Conservation (phyloP, 1,139 yeast genomes). For the Yamadazyma sp. region DNA sequence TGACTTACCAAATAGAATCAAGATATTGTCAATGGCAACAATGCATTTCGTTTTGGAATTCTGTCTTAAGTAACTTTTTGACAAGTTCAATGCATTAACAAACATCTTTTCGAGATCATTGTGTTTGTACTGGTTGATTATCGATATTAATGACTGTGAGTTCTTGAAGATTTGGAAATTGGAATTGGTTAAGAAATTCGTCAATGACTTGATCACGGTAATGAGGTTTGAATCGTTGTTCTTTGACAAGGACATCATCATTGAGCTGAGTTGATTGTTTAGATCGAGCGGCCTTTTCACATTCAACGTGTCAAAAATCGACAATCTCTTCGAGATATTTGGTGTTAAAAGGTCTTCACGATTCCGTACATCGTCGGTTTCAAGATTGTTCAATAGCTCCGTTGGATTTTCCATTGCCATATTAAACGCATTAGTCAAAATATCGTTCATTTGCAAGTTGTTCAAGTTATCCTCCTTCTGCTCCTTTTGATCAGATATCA, state of each 20-base stretch:
- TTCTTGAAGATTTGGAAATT: slow-evolving; percentile 18
- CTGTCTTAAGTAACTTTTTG: slow-evolving; percentile 34
- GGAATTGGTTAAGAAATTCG: slow-evolving; percentile 34
- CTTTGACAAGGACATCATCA: slow-evolving; percentile 25
- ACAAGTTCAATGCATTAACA: slow-evolving; percentile 36
- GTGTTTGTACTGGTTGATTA: slow-evolving; percentile 23
- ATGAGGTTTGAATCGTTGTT: slow-evolving; percentile 32
- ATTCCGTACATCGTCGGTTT: slow-evolving; percentile 27
- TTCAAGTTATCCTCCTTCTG: slow-evolving; percentile 47
- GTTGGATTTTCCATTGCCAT: slow-evolving; percentile 71
- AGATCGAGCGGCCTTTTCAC: slow-evolving; percentile 12
- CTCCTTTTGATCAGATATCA: slow-evolving; percentile 21
- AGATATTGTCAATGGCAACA: slow-evolving; percentile 16
- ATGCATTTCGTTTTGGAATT: slow-evolving; percentile 11
- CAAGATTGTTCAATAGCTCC: slow-evolving; percentile 51
- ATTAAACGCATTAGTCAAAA: slow-evolving; percentile 69
- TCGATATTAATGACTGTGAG: slow-evolving; percentile 17
- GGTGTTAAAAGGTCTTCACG: slow-evolving; percentile 5
- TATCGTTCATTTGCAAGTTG: slow-evolving; percentile 58
- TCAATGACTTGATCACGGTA: slow-evolving; percentile 42
- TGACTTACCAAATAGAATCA: slow-evolving; percentile 14
- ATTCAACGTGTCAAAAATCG: slow-evolving; percentile 65
- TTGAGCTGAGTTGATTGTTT: slow-evolving; percentile 27
- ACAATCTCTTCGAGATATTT: slow-evolving; percentile 31
- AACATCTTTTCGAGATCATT: slow-evolving; percentile 26